Evolutionary conservation across 75 land plant species (phyloP), one percentile per base, ranked within the genome.

Genomic region (Larix kaempferi): DNA sequence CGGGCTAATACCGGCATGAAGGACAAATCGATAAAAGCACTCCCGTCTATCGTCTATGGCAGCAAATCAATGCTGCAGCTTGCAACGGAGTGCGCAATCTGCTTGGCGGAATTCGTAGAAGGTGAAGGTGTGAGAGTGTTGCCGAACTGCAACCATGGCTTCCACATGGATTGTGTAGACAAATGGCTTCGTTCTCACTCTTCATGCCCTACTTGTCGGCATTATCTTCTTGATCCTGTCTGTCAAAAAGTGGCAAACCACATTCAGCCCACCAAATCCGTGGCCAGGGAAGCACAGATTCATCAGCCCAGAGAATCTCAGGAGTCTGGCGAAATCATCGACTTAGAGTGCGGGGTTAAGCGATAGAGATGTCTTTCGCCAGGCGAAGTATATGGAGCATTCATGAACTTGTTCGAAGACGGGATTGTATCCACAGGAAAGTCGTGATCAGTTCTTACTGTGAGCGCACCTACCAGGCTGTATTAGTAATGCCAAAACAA

Each of bases 181-280:
- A 78, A 41, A 19, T 88, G 89, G 89, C 83, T 88, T 52, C 73
- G 21, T 3, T 56, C 71, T 39, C 87, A 85, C 81, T 80, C 89
- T 54, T 84, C 89, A 10, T 88, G 89, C 79, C 89, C 89, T 14
- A 75, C 86, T 3, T 88, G 89, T 78, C 44, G 83, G 75, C 83
- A 82, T 73, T 86, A 17, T 86, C 86, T 27, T 67, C 76, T 14
- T 86, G 88, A 67, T 67, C 37, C 11, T 6, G 44, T 5, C 37
- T 41, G 35, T 11, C 11, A 6, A 25, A 23, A 23, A 11, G 27
- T 23, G 27, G 13, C 27, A 23, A 25, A 6, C 26, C 29, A 61
- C 3, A 61, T 25, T 26, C 64, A 11, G 15, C 12, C 3, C 63
- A 23, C 12, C 63, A 60, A 25, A 60, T 25, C 8, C 12, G 12